These are phyloP conservation scores for Bisporella sp. DNA, from an alignment of 2,329 filamentous ascomycete genomes.

Conservation along the genomic window DNA sequence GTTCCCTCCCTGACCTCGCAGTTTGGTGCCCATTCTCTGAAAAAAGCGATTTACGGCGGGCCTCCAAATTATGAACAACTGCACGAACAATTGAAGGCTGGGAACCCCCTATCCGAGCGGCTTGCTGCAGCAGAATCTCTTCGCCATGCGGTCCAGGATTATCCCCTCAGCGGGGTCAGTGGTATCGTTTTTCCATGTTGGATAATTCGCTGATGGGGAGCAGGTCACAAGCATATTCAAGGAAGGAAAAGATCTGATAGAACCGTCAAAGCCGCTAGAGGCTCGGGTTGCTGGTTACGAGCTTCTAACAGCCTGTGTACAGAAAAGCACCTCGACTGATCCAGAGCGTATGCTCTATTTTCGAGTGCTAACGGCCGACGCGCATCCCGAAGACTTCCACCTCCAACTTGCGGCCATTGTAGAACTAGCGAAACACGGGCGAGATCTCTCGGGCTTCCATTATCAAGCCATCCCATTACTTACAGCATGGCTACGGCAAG, in stretches of 20 bases:
- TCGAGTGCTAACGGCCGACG: constrained; percentile 48
- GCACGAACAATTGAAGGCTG: constrained; percentile 47
- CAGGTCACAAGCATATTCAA: constrained; percentile 48
- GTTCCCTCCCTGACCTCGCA: constrained; percentile 33
- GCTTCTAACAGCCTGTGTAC: constrained; percentile 58
- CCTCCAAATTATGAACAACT: constrained; percentile 46
- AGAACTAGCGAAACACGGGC: constrained; percentile 54
- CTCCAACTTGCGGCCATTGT: constrained; percentile 57
- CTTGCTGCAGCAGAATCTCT: constrained; percentile 51
- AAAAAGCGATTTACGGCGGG: constrained; percentile 33
- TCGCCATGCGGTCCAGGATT: constrained; percentile 48
- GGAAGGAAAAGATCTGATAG: constrained; percentile 58
- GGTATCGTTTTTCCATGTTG: neutral
- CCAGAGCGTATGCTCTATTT: constrained; percentile 62
- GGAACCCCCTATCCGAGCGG: constrained; percentile 42
- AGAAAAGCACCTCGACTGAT: constrained; percentile 55
- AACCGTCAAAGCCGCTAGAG: constrained; percentile 44
- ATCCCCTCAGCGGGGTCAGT: constrained; percentile 38
- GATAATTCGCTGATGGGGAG: neutral
- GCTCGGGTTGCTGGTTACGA: constrained; percentile 57
- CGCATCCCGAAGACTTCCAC: constrained; percentile 56
- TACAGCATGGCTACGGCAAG: constrained; percentile 50
- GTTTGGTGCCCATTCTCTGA: constrained; percentile 33
- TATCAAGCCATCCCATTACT: constrained; percentile 59
- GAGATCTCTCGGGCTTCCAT: constrained; percentile 58